phyloP scores from a whole-genome alignment of 192 early-diverging fungal species.

The Lunasporangiospora selenospora region DNA sequence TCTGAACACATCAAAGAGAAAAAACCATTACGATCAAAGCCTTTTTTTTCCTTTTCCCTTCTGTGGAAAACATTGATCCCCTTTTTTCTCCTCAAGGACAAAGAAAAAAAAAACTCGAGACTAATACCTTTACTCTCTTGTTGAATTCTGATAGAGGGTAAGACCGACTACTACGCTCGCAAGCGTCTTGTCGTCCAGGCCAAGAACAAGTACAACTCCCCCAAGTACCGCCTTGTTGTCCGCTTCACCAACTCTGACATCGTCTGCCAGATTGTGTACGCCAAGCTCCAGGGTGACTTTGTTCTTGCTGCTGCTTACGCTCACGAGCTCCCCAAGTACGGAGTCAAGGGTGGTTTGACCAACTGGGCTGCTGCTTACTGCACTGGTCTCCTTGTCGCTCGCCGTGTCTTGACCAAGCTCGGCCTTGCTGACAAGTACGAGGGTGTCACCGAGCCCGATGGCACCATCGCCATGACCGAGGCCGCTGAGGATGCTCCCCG shows the following conservation, averaged over 20 bases:
- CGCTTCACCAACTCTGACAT: conserved; percentile 99
- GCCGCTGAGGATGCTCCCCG: conserved; percentile 89
- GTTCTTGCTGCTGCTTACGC: conserved; percentile 95
- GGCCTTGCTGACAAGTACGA: conserved; percentile 96
- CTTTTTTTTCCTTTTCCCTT: conserved; percentile 1
- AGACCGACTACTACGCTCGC: conserved; percentile 99
- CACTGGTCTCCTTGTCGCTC: conserved; percentile 96
- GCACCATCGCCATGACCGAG: conserved; percentile 88
- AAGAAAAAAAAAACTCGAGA: too few relatives aligned
- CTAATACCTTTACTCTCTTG: too few relatives aligned
- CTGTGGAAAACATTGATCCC: conserved; percentile 1
- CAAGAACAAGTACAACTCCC: conserved; percentile 99
- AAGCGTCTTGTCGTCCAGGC: conserved; percentile 99
- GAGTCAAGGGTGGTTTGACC: conserved; percentile 98
- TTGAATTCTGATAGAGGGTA: conserved; percentile 96
- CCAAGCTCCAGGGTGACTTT: conserved; percentile 97
- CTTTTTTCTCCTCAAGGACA: conserved; percentile 4
- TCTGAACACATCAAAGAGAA: conserved; percentile 61
- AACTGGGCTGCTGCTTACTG: conserved; percentile 99
- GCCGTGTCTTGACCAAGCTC: conserved; percentile 95
- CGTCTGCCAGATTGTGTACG: conserved; percentile 96
- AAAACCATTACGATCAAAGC: neutral
- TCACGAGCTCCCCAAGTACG: conserved; percentile 96
- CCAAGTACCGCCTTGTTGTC: conserved; percentile 99
- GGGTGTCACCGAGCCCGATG: conserved; percentile 92